phyloP scores from a whole-genome alignment of 305 asterid genomes.

The Fraxinus dipetala region DNA sequence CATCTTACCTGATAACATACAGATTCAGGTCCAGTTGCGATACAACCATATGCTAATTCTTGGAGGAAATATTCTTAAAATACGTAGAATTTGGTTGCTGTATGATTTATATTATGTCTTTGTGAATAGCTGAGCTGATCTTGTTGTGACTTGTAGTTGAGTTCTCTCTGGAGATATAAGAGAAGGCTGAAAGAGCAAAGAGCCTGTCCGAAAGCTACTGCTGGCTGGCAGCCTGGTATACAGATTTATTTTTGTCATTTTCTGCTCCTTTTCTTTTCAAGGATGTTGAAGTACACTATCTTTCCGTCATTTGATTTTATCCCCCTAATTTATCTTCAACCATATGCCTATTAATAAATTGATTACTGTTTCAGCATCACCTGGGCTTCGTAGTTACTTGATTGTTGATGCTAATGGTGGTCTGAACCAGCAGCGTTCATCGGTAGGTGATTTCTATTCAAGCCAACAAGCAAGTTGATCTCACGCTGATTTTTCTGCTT shows the following conservation, averaged over 20 bases:
- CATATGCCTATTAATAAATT: constrained; percentile 10
- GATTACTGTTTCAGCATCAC: constrained; percentile 29
- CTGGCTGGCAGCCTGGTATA: constrained; percentile 41
- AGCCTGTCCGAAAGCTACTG: constrained; percentile 45
- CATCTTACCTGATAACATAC: not conserved
- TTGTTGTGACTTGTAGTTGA: constrained; percentile 46
- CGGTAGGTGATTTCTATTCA: constrained; percentile 47
- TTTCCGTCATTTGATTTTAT: not conserved
- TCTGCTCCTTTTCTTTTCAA: not conserved
- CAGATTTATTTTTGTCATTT: not conserved
- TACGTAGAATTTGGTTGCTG: constrained; percentile 6
- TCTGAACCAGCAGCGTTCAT: constrained; percentile 87
- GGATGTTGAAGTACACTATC: not conserved
- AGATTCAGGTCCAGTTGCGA: not conserved
- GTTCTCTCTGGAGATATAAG: constrained; percentile 73
- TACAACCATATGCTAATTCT: constrained; percentile 2
- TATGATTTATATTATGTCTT: constrained; percentile 6
- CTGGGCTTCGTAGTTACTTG: constrained; percentile 45
- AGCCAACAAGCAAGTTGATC: not conserved
- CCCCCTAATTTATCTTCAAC: not conserved
- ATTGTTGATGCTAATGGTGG: constrained; percentile 91
- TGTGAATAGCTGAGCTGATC: constrained; percentile 18
- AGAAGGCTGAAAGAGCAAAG: constrained; percentile 66
- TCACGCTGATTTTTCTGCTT: constrained; percentile 16
- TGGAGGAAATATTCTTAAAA: not conserved